phyloP scores from a whole-genome alignment of 2,329 filamentous ascomycete species.

The Coniochaeta hoffmannii region DNA sequence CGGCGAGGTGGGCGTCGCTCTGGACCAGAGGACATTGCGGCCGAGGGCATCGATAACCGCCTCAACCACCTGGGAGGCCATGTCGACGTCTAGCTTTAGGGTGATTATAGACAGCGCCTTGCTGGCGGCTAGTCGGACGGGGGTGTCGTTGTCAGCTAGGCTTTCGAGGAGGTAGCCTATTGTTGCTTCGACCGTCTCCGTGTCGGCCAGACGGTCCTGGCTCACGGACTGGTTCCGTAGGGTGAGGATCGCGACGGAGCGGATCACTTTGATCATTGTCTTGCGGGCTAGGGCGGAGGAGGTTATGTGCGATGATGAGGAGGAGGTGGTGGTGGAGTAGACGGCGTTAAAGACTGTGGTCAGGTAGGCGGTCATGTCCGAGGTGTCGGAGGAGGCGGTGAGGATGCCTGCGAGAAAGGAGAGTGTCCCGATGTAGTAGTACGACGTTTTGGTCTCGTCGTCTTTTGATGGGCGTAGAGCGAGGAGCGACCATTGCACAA shows the following conservation, averaged over 20 bases:
- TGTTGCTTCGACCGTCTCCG: slow-evolving; percentile 64
- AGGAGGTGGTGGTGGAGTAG: slow-evolving; percentile 42
- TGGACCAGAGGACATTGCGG: slow-evolving; percentile 44
- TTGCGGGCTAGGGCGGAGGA: slow-evolving; percentile 77
- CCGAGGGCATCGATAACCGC: slow-evolving; percentile 68
- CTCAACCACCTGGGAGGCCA: slow-evolving; percentile 82
- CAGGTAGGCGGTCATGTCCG: slow-evolving; percentile 64
- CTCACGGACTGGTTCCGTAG: slow-evolving; percentile 43
- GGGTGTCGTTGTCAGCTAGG: slow-evolving; percentile 81
- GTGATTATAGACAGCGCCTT: slow-evolving; percentile 88
- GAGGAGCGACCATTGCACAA: slow-evolving; percentile 65
- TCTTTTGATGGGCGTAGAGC: slow-evolving; percentile 42
- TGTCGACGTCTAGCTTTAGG: slow-evolving; percentile 67
- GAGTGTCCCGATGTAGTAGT: slow-evolving; percentile 71
- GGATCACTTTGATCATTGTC: slow-evolving; percentile 75
- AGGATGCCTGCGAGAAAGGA: slow-evolving; percentile 73
- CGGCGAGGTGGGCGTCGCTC: slow-evolving; percentile 19
- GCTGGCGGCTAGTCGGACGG: slow-evolving; percentile 82
- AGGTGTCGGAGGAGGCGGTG: slow-evolving; percentile 60
- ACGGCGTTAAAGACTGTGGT: slow-evolving; percentile 58
- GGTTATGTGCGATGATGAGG: slow-evolving; percentile 41
- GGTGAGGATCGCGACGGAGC: slow-evolving; percentile 62
- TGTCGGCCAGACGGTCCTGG: slow-evolving; percentile 22
- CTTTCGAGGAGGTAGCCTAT: slow-evolving; percentile 75
- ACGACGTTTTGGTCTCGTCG: slow-evolving; percentile 41